Conservation (phyloP, 2,329 filamentous ascomycete species). For the Ophiostoma sp. region DNA sequence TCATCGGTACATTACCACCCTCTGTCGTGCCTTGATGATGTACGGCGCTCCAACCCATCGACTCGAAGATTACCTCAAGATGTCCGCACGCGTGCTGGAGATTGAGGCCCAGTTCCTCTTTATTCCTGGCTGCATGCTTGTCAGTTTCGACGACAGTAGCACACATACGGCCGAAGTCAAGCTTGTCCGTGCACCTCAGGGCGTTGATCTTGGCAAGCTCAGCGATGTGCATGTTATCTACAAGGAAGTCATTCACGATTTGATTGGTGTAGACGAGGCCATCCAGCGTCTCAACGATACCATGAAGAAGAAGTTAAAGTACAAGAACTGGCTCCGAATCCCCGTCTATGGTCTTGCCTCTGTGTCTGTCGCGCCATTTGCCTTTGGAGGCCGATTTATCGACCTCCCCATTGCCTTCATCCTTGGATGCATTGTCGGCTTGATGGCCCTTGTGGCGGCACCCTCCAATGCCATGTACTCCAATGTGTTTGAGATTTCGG, state of each 20-base stretch:
- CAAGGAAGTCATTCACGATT: conserved; percentile 75
- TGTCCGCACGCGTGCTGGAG: conserved; percentile 81
- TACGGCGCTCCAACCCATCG: conserved; percentile 89
- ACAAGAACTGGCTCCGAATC: conserved; percentile 51
- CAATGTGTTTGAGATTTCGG: conserved; percentile 44
- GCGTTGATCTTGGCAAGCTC: conserved; percentile 67
- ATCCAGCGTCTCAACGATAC: conserved; percentile 55
- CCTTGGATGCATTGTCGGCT: conserved; percentile 66
- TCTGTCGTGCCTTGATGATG: conserved; percentile 81
- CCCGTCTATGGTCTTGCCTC: conserved; percentile 70
- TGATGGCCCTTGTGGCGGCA: conserved; percentile 67
- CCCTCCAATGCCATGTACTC: conserved; percentile 61
- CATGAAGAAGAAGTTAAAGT: conserved; percentile 43
- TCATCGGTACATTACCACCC: conserved; percentile 75
- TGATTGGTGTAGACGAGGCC: conserved; percentile 66
- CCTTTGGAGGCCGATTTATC: conserved; percentile 69
- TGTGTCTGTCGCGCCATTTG: conserved; percentile 70
- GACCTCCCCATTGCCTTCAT: conserved; percentile 73
- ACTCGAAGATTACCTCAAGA: conserved; percentile 84
- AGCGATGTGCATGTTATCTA: conserved; percentile 71
- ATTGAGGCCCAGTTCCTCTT: conserved; percentile 88
- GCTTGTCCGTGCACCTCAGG: conserved; percentile 62
- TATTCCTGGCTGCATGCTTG: conserved; percentile 87
- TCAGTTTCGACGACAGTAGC: conserved; percentile 72
- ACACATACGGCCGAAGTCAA: conserved; percentile 78